These are phyloP conservation scores for Spatholobus suberectus DNA, from an alignment of 306 rosid species.

Conservation along the genomic window DNA sequence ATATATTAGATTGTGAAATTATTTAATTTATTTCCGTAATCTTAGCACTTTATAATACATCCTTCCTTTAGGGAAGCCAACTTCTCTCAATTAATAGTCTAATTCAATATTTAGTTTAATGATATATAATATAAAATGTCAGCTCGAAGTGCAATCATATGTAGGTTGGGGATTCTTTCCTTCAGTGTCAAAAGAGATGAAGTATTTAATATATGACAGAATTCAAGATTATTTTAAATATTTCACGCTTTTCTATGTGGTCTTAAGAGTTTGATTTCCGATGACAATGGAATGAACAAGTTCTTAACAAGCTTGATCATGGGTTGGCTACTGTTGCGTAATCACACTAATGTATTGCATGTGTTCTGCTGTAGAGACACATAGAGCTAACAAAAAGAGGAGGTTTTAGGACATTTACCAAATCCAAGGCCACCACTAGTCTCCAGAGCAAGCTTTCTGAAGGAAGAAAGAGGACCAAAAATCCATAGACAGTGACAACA, in stretches of 20 bases:
- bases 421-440: slow-evolving; percentile 66
- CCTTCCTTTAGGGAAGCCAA: too few species aligned
- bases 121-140: background rate
- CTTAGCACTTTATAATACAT: background rate
- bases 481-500: slow-evolving; percentile 68
- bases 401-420: slow-evolving; percentile 55
- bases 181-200: background rate
- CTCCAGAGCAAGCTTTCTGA: slow-evolving; percentile 74
- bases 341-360: background rate
- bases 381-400: background rate
- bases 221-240: background rate
- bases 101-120: background rate
- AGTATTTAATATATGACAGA: background rate
- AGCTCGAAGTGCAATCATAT: background rate
- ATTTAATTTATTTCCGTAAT: background rate
- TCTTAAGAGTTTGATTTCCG: background rate
- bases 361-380: background rate
- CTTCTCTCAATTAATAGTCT: background rate
- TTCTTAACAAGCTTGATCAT: background rate
- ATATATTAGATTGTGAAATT: background rate
- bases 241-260: background rate
- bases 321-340: background rate
- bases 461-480: slow-evolving; percentile 79
- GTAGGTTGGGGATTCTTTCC: background rate
- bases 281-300: background rate